Base-by-base conservation (phyloP, 352 stramenopile species). In the Globisporangium viniferum region DNA sequence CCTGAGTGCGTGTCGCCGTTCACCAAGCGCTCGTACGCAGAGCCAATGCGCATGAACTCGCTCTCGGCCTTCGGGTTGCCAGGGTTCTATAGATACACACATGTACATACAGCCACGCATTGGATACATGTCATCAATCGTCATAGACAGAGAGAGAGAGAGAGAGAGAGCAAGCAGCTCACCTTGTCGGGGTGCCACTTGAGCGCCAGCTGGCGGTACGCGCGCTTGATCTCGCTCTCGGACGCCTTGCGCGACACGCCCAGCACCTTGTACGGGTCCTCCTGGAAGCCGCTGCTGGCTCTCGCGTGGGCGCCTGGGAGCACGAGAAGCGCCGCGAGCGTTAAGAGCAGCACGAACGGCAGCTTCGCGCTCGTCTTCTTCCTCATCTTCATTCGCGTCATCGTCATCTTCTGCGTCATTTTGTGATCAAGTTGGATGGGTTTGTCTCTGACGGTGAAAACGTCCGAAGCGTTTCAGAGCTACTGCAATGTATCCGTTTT, bases 171-270 rank as follows among this genome's bases (percentile, higher is more conserved):
- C 36, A 44, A 44, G 88, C 41, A 86, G 76, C 55, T 6, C 22
- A 94, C 89, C 75, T 97, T 97, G 75, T 98, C 92, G 4, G 92
- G 92, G 64, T 98, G 92, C 80, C 88, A 95, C 67, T 98, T 96
- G 48, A 97, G 75, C 31, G 92, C 90, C 33, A 97, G 69, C 48
- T 82, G 75, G 5, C 89, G 80, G 64, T 98, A 98, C 33, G 88
- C 88, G 59, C 84, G 84, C 73, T 94, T 94, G 74, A 95, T 89
- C 68, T 94, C 85, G 56, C 57, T 75, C 62, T 93, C 85, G 7
- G 86, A 86, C 7, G 88, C 84, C 31, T 80, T 84, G 5, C 78
- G 78, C 61, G 67, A 66, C 24, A 95, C 61, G 9, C 84, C 86
- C 58, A 95, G 74, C 61, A 92, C 84, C 61, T 77, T 80, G 74